Evolutionary conservation across 495 filamentous ascomycete genomes (phyloP).

Genomic region (Xylaria sp.): DNA sequence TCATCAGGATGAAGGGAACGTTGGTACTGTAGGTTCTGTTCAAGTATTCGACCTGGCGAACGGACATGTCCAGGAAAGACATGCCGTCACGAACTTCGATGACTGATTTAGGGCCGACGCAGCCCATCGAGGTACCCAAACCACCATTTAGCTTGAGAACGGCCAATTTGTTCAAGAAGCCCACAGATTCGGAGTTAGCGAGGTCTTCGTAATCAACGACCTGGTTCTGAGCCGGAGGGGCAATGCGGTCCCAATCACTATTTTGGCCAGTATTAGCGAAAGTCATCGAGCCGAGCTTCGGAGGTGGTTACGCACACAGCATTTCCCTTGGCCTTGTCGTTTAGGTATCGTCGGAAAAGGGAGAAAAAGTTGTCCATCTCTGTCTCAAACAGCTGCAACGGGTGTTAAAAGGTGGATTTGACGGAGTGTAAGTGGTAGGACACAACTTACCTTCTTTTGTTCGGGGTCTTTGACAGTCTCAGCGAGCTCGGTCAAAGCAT

Average conservation of each 20-base stretch:
- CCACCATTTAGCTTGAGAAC: slow-evolving; percentile 99
- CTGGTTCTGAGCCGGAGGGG: slow-evolving; percentile 86
- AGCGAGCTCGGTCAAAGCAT: slow-evolving; percentile 88
- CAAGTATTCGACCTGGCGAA: slow-evolving; percentile 98
- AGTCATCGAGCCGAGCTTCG: background rate
- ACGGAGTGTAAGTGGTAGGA: slow-evolving; percentile 22
- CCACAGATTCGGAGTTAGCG: slow-evolving; percentile 82
- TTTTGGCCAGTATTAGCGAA: slow-evolving; percentile 34
- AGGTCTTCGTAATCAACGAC: slow-evolving; percentile 93
- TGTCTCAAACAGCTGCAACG: slow-evolving; percentile 79
- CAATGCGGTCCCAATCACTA: slow-evolving; percentile 93
- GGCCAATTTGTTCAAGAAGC: slow-evolving; percentile 95
- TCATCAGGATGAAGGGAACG: slow-evolving; percentile 99
- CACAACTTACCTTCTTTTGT: slow-evolving; percentile 74
- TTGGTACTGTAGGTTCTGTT: slow-evolving; percentile 98
- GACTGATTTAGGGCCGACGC: slow-evolving; percentile 98
- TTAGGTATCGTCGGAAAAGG: slow-evolving; percentile 96
- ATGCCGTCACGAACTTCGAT: slow-evolving; percentile 99
- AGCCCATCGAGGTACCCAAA: slow-evolving; percentile 99
- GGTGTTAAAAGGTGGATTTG: slow-evolving; percentile 12
- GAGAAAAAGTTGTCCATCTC: slow-evolving; percentile 99
- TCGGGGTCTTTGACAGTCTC: slow-evolving; percentile 84
- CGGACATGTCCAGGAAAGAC: slow-evolving; percentile 99
- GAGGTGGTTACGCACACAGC: slow-evolving; percentile 62
- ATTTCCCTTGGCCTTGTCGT: slow-evolving; percentile 98